Base-by-base conservation (phyloP, 192 early-diverging fungal genomes). In the Mortierella antarctica region DNA sequence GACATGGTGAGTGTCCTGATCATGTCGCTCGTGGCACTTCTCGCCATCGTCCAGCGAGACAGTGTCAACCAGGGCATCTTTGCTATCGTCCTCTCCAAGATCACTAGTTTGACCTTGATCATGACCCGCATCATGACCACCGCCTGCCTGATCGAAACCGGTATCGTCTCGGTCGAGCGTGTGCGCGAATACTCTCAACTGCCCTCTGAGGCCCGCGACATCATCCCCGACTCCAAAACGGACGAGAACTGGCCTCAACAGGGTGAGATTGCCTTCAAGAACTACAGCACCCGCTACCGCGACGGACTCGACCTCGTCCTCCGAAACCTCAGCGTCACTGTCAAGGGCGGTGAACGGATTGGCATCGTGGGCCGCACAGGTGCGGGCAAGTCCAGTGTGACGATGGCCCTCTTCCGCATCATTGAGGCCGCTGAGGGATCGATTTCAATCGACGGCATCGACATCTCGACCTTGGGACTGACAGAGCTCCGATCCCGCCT, bases 131-230 rank as follows among this genome's bases (percentile, higher is more conserved):
- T 93, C 74, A 87, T 96, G 11, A 86, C 93, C 5, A 89, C 89
- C 53, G 89, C 87, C 44, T 93, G 93, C 59, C 90, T 92, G 70
- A 89, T 96, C 53, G 94, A 95, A 62, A 87, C 83, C 44, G 84
- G 84, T 31, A 85, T 92, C 71, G 88, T 89, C 10, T 89, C 91
- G 14, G 90, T 93, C 10, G 93, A 94, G 75, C 90, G 95, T 45
- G 86, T 93, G 59, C 88, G 91, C 46, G 95, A 97, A 73, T 96
- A 95, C 67, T 84, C 87, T 68, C 89, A 95, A 12, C 82, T 96
- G 46, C 84, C 86, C 1, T 80, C 88, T 21, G 95, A 97, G 73
- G 95, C 94, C 39, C 89, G 91, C n/a, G 91, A 92, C 47, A 82
- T 91, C n/a, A 87, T 92, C 57, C 85, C 85, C 21, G 83, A 81